phyloP scores from a whole-genome alignment of 176 grass and related monocot species.

The Oryza australiensis region DNA sequence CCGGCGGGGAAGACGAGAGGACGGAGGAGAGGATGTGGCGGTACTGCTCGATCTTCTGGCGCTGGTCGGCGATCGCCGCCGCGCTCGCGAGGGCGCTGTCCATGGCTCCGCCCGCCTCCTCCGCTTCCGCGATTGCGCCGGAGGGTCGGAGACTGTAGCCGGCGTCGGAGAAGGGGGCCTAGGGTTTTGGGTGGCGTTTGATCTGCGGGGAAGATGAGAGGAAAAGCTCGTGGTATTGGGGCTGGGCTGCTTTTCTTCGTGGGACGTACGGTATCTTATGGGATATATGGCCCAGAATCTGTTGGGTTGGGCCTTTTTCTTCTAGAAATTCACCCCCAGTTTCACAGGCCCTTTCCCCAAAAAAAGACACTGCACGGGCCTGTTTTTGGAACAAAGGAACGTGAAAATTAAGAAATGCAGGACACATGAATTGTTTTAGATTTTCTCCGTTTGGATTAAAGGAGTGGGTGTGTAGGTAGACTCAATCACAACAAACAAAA shows the following conservation, averaged over 20 bases:
- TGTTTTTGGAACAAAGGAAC: too few species aligned
- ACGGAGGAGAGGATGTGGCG: constrained; percentile 90
- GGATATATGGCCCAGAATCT: not conserved
- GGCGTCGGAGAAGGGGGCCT: constrained; percentile 11
- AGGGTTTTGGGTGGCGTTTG: constrained; percentile 43
- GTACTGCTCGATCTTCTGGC: constrained; percentile 99
- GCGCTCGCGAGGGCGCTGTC: constrained; percentile 74
- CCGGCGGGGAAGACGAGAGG: constrained; percentile 69
- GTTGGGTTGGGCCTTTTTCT: not conserved
- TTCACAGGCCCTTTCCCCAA: too few species aligned
- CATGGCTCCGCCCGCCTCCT: constrained; percentile 43
- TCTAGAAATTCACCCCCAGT: not conserved
- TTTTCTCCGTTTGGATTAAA: too few species aligned
- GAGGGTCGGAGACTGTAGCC: constrained; percentile 7
- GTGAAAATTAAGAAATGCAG: too few species aligned
- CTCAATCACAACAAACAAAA: too few species aligned
- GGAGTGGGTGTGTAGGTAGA: too few species aligned
- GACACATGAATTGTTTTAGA: too few species aligned
- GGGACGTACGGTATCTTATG: not conserved
- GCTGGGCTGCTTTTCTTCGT: not conserved
- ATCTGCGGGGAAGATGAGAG: constrained; percentile 9
- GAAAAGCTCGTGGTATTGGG: constrained; percentile 11
- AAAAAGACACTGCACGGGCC: too few species aligned
- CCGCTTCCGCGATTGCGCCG: not conserved
- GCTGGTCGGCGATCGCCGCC: constrained; percentile 73